Evolutionary conservation across 2,329 filamentous ascomycete genomes (phyloP).

Genomic region (Gyromitra esculenta): DNA sequence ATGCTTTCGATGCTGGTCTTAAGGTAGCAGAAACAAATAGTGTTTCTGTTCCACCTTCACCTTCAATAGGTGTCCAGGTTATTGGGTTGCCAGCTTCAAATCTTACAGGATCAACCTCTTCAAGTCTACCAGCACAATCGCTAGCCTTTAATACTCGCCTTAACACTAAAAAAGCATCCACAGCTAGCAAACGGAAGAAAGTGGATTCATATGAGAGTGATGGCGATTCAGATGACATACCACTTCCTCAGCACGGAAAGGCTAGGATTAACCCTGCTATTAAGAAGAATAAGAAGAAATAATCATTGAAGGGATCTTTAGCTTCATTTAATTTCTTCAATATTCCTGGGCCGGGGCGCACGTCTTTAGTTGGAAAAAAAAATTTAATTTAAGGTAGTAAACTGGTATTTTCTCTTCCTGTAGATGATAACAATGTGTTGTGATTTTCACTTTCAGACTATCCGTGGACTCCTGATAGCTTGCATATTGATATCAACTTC

Average conservation of each 20-base stretch:
- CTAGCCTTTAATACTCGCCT: too few relatives aligned
- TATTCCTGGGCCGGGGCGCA: not conserved
- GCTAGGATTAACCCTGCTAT: not conserved
- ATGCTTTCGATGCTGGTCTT: constrained; percentile 7
- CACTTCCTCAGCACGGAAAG: constrained; percentile 1
- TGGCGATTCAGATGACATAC: not conserved
- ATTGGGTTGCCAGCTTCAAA: not conserved
- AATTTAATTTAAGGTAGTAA: too few relatives aligned
- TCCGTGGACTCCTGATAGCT: not conserved
- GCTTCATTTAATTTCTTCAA: not conserved
- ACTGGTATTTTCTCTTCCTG: too few relatives aligned
- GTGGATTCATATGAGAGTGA: not conserved
- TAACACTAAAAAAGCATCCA: not conserved
- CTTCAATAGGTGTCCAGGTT: not conserved
- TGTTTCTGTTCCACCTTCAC: not conserved
- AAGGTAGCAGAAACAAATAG: not conserved
- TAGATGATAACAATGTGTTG: too few relatives aligned
- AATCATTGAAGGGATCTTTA: not conserved
- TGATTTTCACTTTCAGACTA: too few relatives aligned
- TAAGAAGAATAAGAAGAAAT: constrained; percentile 9
- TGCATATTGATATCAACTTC: not conserved
- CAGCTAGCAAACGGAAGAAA: constrained; percentile 10
- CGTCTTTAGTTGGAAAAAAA: not conserved
- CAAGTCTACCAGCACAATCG: not conserved
- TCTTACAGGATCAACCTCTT: not conserved